A percentile compares a stretch with the other conserved stretches of the same genome.
Conservation (phyloP, 257 asterid genomes). For the Solanum tarijense region DNA sequence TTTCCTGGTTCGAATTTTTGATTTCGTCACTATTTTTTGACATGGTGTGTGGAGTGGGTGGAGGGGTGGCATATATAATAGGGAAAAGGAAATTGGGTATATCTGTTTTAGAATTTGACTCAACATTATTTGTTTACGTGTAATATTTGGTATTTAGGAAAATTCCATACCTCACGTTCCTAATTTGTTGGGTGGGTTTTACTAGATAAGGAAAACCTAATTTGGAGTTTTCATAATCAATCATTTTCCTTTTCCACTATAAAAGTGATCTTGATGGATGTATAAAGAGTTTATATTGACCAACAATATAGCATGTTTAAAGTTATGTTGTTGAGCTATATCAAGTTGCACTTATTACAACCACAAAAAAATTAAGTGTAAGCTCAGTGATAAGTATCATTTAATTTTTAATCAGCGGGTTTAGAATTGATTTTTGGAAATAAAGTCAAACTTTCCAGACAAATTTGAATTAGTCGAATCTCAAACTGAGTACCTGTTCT, state of each 20-base stretch:
- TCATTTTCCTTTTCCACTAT: not conserved
- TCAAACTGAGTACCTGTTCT: accelerated
- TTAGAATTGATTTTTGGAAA: accelerated
- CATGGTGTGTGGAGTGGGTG: not conserved
- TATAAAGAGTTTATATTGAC: not conserved
- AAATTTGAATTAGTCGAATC: not conserved
- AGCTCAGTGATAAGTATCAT: not conserved
- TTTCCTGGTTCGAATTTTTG: accelerated
- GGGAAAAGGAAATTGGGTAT: not conserved
- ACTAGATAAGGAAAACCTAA: not conserved
- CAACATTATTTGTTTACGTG: not conserved
- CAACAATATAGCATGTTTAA: not conserved
- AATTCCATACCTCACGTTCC: not conserved
- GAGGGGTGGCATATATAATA: not conserved
- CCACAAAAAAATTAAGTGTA: not conserved
- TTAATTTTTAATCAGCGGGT: not conserved
- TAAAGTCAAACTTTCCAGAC: accelerated
- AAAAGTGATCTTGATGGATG: not conserved
- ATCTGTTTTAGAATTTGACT: not conserved
- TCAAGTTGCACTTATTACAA: not conserved
- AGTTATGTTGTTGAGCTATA: not conserved
- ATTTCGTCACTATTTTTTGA: not conserved
- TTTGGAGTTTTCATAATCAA: not conserved
- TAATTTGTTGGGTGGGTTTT: not conserved
- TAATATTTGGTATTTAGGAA: not conserved